These are phyloP conservation scores for Suaeda aralocaspica DNA, from an alignment of 148 eudicot species.

Conservation along the genomic window DNA sequence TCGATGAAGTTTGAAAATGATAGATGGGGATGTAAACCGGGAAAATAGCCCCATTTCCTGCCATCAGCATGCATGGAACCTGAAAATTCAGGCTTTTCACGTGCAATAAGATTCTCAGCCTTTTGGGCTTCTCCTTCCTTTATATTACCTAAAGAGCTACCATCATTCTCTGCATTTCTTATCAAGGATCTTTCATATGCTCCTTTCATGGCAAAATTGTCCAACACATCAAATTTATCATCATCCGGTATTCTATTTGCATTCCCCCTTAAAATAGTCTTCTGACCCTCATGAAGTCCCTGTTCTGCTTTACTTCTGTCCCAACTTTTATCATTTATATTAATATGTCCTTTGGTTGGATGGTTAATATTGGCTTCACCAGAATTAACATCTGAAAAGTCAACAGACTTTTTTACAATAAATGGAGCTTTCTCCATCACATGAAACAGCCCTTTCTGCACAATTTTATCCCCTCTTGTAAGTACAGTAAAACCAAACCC, in stretches of 20 bases:
- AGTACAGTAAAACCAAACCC: slow-evolving; percentile 58
- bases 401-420: slow-evolving; percentile 44
- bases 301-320: slow-evolving; percentile 4
- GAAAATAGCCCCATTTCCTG: slow-evolving; percentile 84
- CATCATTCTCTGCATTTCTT: slow-evolving; percentile 2
- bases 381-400: slow-evolving; percentile 22
- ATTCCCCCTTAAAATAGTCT: slow-evolving; percentile 28
- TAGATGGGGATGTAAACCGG: slow-evolving; percentile 57
- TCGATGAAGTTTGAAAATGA: slow-evolving; percentile 81
- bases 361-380: slow-evolving; percentile 12
- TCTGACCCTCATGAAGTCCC: slow-evolving; percentile 12
- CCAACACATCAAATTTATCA: slow-evolving; percentile 10
- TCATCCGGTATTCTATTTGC: slow-evolving; percentile 46
- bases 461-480: slow-evolving; percentile 63
- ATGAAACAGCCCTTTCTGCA: slow-evolving; percentile 46
- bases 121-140: slow-evolving; percentile 14
- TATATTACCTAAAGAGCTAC: slow-evolving; percentile 16
- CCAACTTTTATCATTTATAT: slow-evolving; percentile 1
- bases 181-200: slow-evolving; percentile 15
- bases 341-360: slow-evolving; percentile 4
- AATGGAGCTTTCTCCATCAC: slow-evolving; percentile 53
- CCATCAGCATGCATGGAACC: slow-evolving; percentile 55
- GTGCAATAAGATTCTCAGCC: slow-evolving; percentile 21
- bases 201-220: slow-evolving; percentile 9
- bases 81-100: slow-evolving; percentile 32